Evolutionary conservation across 148 eudicot species (phyloP).

Genomic region (Cornus suecica): DNA sequence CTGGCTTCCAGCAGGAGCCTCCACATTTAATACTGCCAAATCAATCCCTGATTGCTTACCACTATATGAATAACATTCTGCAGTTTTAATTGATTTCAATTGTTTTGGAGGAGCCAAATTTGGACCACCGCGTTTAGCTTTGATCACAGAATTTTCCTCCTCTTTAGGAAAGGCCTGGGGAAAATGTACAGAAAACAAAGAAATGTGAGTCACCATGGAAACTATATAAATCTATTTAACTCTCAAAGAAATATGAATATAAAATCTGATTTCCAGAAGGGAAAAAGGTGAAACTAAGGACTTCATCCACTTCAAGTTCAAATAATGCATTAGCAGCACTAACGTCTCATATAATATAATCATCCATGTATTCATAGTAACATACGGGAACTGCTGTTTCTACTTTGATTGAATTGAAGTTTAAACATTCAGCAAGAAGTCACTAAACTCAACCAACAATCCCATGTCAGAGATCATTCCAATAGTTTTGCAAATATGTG

Average conservation of each 20-base stretch:
- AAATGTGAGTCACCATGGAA: not conserved
- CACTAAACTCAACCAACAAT: no score
- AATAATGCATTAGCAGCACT: not conserved
- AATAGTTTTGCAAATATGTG: no score
- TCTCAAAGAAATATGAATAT: not conserved
- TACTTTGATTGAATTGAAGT: no score
- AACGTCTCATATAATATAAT: not conserved
- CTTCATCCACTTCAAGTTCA: not conserved
- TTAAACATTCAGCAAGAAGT: no score
- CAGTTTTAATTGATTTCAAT: constrained; percentile 37
- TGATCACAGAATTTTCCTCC: constrained; percentile 33
- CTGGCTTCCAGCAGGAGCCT: constrained; percentile 39
- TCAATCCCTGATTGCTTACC: constrained; percentile 56
- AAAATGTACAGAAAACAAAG: not conserved
- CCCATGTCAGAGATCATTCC: no score
- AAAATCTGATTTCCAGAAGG: not conserved
- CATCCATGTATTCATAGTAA: not conserved
- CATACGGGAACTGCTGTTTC: no score
- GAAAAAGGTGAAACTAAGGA: not conserved
- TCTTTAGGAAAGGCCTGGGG: constrained; percentile 40
- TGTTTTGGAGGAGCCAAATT: constrained; percentile 24
- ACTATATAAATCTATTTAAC: not conserved
- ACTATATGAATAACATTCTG: constrained; percentile 56
- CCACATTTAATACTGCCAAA: constrained; percentile 49
- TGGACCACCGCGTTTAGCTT: constrained; percentile 24